These are phyloP conservation scores for Perkinsela sp. DNA, from an alignment of 208 protist species.

Conservation along the genomic window DNA sequence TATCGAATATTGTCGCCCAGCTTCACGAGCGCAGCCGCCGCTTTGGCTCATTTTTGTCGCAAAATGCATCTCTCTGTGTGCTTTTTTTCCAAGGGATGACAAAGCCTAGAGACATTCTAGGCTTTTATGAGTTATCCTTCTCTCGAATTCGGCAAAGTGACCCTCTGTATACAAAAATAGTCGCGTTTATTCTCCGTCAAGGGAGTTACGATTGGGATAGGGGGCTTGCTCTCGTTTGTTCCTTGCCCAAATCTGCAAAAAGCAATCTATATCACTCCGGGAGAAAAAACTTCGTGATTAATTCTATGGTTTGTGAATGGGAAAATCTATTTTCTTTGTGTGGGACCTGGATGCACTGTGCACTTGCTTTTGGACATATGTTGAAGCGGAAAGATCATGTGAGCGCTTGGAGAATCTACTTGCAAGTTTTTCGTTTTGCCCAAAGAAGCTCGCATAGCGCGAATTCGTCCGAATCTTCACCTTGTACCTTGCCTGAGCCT, in stretches of 20 bases:
- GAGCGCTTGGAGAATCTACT: not conserved
- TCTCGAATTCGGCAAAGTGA: not conserved
- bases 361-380: not conserved
- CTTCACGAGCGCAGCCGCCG: not conserved
- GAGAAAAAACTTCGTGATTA: too few species aligned
- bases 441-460: too few species aligned
- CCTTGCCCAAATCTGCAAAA: not conserved
- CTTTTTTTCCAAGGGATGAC: not conserved
- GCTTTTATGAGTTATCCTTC: not conserved
- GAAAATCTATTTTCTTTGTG: not conserved
- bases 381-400: not conserved
- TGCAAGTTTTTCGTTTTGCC: not conserved
- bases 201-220: not conserved
- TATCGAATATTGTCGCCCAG: not conserved
- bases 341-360: not conserved
- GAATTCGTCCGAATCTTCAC: too few species aligned
- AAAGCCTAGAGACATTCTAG: not conserved
- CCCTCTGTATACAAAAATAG: not conserved
- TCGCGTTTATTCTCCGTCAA: not conserved
- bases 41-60: not conserved
- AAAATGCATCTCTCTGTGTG: not conserved
- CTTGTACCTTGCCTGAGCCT: not conserved
- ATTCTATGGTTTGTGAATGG: too few species aligned
- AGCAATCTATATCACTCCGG: not conserved
- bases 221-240: not conserved